phyloP scores from a whole-genome alignment of 176 grass and related monocot species.

The Rhynchospora breviuscula region DNA sequence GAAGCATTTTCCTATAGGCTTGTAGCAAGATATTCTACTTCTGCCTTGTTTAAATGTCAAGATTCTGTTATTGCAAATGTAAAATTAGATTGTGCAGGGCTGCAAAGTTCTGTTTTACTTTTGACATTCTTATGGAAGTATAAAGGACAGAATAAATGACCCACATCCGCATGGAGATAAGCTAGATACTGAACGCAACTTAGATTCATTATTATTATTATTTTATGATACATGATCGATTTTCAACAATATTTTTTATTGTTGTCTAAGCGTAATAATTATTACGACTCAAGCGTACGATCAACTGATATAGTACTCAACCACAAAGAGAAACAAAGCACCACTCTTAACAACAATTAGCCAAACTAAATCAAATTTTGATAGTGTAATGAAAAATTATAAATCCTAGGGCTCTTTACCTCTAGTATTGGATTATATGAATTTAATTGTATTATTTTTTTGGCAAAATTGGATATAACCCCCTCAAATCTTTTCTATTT shows the following conservation, averaged over 20 bases:
- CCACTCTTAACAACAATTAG: no score
- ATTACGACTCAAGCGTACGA: no score
- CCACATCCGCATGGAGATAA: background rate
- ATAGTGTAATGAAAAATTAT: no score
- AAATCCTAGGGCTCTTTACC: no score
- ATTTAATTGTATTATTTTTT: no score
- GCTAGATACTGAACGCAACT: background rate
- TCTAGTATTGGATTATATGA: no score
- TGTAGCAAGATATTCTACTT: no score
- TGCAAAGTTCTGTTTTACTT: background rate
- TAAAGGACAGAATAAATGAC: background rate
- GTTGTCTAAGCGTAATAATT: background rate
- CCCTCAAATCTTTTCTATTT: no score
- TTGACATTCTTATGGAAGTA: background rate
- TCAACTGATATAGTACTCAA: no score
- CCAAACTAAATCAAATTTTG: no score
- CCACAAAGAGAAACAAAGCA: no score
- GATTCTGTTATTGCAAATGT: background rate
- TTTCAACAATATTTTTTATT: background rate
- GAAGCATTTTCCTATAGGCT: background rate
- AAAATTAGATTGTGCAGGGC: background rate
- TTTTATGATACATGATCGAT: background rate
- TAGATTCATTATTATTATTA: background rate
- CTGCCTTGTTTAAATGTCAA: background rate
- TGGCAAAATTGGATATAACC: no score